Conservation (phyloP, 1,139 yeast species). For the Sugiyamaella neomexicana region DNA sequence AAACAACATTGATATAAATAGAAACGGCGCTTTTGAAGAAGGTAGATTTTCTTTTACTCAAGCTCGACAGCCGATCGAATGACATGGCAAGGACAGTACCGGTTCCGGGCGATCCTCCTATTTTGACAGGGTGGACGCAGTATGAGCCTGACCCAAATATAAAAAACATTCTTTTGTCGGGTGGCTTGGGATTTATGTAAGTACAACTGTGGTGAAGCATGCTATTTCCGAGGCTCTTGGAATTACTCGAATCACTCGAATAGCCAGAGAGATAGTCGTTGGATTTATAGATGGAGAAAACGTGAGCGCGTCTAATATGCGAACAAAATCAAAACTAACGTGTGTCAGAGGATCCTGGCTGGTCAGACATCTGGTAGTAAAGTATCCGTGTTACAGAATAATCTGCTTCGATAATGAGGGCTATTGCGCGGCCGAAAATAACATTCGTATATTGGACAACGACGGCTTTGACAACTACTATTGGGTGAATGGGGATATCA, state of each 20-base stretch:
- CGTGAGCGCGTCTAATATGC: too few relatives aligned
- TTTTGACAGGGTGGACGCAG: conserved; percentile 23
- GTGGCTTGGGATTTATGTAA: conserved; percentile 60
- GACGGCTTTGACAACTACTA: conserved; percentile 32
- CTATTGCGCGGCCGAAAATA: conserved; percentile 37
- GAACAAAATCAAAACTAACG: conserved; percentile 12
- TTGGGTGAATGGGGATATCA: conserved; percentile 46
- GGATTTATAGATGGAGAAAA: neutral
- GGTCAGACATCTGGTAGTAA: conserved; percentile 44
- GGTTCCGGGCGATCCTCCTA: neutral
- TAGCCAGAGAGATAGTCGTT: neutral
- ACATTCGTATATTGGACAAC: conserved; percentile 31
- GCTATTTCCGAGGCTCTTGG: neutral
- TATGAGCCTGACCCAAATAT: conserved; percentile 29
- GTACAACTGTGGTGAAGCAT: conserved; percentile 12
- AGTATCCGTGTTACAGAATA: conserved; percentile 46
- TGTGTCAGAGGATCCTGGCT: conserved; percentile 43
- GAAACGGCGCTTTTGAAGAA: too few relatives aligned
- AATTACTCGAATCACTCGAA: neutral
- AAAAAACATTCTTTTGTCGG: conserved; percentile 49
- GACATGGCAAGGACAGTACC: neutral
- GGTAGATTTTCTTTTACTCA: neutral
- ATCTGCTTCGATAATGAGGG: conserved; percentile 53
- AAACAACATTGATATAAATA: neutral
- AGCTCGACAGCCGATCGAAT: neutral